Conservation (phyloP, 2,329 filamentous ascomycete genomes). For the Aureobasidium sp. region DNA sequence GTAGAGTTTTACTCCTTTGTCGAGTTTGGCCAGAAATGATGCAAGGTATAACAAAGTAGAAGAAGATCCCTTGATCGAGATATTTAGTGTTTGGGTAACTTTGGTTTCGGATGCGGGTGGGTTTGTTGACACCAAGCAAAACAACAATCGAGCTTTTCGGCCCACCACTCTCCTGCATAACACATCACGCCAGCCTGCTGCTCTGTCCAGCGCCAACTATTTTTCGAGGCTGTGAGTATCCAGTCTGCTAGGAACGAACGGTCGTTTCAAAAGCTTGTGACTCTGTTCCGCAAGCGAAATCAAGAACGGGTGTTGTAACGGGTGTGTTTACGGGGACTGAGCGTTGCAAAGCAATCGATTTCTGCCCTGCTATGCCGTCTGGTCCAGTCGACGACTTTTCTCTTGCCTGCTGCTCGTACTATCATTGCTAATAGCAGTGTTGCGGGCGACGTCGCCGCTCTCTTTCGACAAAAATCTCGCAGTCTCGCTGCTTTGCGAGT, state of each 20-base stretch:
- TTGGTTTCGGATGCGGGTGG: conserved; percentile 8
- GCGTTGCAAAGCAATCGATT: conserved; percentile 10
- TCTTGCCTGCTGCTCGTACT: not conserved
- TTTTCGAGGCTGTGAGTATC: not conserved
- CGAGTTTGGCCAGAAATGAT: not conserved
- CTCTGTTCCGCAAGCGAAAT: conserved; percentile 1
- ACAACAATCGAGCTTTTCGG: conserved; percentile 8
- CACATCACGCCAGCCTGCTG: conserved; percentile 4
- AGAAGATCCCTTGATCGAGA: not conserved
- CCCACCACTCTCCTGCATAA: conserved; percentile 4
- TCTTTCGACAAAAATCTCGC: not conserved
- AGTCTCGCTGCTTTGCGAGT: not conserved
- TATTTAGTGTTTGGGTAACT: not conserved
- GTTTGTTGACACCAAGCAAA: conserved; percentile 11
- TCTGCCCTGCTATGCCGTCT: conserved; percentile 9
- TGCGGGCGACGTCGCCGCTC: conserved; percentile 2
- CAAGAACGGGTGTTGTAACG: conserved; percentile 10
- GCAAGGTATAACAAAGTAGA: not conserved
- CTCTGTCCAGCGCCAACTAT: conserved; percentile 1
- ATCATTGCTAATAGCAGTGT: conserved; percentile 7
- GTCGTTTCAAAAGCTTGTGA: not conserved
- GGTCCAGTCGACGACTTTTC: not conserved
- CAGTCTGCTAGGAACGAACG: not conserved
- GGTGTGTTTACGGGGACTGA: conserved; percentile 11
- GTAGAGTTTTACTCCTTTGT: not conserved